Conservation (phyloP, 140 eudicot genomes). For the Erigeron philadelphicus region DNA sequence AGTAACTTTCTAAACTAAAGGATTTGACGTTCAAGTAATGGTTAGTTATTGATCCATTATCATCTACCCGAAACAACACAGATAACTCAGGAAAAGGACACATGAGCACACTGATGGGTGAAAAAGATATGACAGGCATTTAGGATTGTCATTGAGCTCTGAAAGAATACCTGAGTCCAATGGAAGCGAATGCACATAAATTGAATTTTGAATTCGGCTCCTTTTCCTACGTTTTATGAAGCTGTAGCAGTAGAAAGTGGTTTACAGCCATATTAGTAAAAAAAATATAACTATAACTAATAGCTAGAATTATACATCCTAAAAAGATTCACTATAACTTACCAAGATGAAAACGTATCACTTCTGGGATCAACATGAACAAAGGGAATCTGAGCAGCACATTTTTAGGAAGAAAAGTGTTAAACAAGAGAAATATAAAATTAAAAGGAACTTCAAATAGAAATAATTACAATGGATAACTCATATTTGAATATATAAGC, state of each 20-base stretch:
- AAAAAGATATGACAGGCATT: slow-evolving; percentile 28
- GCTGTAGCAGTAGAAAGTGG: slow-evolving; percentile 41
- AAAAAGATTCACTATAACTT: no score
- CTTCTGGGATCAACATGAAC: slow-evolving; percentile 71
- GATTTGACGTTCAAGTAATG: slow-evolving; percentile 10
- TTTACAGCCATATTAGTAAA: slow-evolving; percentile 10
- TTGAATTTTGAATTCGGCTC: slow-evolving; percentile 33
- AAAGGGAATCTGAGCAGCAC: slow-evolving; percentile 44
- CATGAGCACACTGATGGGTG: neutral
- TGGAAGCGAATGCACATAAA: slow-evolving; percentile 52
- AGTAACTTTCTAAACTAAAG: slow-evolving; percentile 1
- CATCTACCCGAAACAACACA: neutral
- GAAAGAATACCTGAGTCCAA: slow-evolving; percentile 44
- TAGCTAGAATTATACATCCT: neutral
- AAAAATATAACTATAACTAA: neutral
- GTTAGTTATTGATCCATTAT: neutral
- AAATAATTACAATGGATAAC: neutral
- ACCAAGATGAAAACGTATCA: slow-evolving; percentile 66
- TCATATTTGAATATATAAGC: neutral
- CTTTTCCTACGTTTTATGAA: slow-evolving; percentile 43
- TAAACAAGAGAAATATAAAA: slow-evolving; percentile 18
- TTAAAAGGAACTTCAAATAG: neutral
- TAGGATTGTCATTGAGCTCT: slow-evolving; percentile 37
- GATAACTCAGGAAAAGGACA: neutral
- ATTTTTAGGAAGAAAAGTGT: slow-evolving; percentile 12